Evolutionary conservation across 208 protist species (phyloP).

Genomic region (Leishmania lainsoni): DNA sequence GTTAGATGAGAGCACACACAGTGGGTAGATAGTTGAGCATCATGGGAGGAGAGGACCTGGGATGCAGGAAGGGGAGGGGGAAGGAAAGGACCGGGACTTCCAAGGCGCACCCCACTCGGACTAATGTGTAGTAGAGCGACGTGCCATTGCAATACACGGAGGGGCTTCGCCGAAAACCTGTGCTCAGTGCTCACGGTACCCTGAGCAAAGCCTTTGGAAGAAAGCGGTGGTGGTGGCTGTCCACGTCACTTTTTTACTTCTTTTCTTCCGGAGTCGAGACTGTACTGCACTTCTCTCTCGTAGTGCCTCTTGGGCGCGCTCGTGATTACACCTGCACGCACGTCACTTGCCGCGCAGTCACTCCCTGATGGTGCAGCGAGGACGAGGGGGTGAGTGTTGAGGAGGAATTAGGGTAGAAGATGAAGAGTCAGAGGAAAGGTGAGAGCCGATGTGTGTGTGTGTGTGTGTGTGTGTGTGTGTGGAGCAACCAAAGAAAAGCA

Average conservation of each 20-base stretch:
- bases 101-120: background rate
- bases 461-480: background rate
- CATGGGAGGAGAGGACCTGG: background rate
- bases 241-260: background rate
- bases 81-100: background rate
- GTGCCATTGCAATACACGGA: background rate
- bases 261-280: background rate
- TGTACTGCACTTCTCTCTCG: background rate
- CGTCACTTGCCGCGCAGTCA: background rate
- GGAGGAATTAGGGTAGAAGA: too few relatives aligned
- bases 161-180: background rate
- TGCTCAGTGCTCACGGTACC: background rate
- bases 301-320: background rate
- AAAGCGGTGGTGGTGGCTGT: background rate
- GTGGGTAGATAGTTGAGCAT: background rate
- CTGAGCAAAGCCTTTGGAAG: background rate
- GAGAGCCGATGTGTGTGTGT: background rate
- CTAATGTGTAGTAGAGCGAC: background rate
- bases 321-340: background rate
- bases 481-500: background rate
- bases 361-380: conserved; percentile 1
- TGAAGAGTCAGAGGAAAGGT: background rate
- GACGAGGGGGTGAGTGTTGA: background rate
- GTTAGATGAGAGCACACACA: background rate
- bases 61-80: background rate